Base-by-base conservation (phyloP, 805 yeast genomes). In the Saccharomycopsis selenospora region DNA sequence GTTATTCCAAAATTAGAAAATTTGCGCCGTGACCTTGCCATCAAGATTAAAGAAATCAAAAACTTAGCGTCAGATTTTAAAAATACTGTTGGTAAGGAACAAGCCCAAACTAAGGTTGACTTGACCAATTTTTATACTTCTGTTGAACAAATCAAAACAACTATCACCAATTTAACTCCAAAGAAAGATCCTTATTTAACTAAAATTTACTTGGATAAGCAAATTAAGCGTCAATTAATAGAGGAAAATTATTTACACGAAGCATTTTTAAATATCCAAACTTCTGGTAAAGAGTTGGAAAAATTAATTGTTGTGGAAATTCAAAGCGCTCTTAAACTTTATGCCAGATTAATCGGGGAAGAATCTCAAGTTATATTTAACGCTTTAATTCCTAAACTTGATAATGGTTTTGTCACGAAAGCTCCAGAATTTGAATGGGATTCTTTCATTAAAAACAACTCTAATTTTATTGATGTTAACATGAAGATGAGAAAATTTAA, bases 341-440 rank as follows among this genome's bases (percentile, higher is more conserved):
- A 82, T 64, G 84, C 91, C 23, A 78, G 77, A 56, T 66, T 83
- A 33, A 67, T 85, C 50, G 86, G 85, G 27, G 80, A 79, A 57
- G 88, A 85, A 63, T 82, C 89, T 36, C 82, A 82, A 57, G 70
- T 82, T 41, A 80, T 87, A 14, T 77, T 85, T 56, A 80, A 80
- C 54, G 73, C 72, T 43, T 67, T 87, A 52, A 71, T 82, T 38
- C 79, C 89, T 2, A 79, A 77, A 61, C 67, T 87, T 49, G 83
- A 80, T 57, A 59, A 66, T 36, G 89, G 89, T 2, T 79, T 89
- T 55, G 75, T 89, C 53, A 75, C 84, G 29, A 83, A 85, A 60
- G 89, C 85, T 51, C 80, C 95, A 10, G 72, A 77, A 30, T 79
- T 79, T 61, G 98, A 93, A 69, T 91, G 97, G 96, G 86, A 85